Evolutionary conservation across 495 filamentous ascomycete genomes (phyloP).

Genomic region (Xylaria palmicola): DNA sequence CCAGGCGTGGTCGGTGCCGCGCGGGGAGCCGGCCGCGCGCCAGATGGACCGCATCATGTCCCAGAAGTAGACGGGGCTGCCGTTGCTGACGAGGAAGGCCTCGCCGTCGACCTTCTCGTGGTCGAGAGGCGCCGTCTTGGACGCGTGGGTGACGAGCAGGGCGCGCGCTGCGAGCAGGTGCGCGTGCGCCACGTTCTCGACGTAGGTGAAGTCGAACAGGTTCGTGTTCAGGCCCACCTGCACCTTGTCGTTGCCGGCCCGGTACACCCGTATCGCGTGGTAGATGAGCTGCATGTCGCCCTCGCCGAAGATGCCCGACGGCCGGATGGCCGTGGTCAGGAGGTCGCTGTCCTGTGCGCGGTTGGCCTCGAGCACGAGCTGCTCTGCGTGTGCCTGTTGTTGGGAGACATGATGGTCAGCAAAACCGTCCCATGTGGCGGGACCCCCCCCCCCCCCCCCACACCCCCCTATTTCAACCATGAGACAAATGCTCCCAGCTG

Average conservation of each 20-base stretch:
- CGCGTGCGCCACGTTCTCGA: slow-evolving; percentile 73
- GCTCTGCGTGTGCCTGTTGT: slow-evolving; percentile 85
- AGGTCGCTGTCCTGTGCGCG: slow-evolving; percentile 61
- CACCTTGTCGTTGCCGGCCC: slow-evolving; percentile 66
- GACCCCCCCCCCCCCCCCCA: background rate
- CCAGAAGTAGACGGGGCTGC: slow-evolving; percentile 92
- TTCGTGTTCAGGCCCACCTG: slow-evolving; percentile 90
- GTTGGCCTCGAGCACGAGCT: slow-evolving; percentile 81
- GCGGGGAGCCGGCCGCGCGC: slow-evolving; percentile 63
- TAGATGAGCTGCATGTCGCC: slow-evolving; percentile 70
- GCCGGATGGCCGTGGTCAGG: slow-evolving; percentile 77
- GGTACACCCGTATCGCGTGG: slow-evolving; percentile 63
- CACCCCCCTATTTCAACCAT: too few species aligned
- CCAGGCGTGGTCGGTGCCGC: slow-evolving; percentile 68
- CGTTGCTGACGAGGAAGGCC: slow-evolving; percentile 95
- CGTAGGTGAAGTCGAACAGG: slow-evolving; percentile 82
- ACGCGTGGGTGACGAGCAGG: slow-evolving; percentile 61
- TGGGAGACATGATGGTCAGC: background rate
- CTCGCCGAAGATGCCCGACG: slow-evolving; percentile 88
- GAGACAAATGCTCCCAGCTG: too few species aligned
- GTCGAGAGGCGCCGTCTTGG: slow-evolving; percentile 61
- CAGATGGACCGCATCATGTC: slow-evolving; percentile 81
- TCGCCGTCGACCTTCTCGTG: slow-evolving; percentile 87
- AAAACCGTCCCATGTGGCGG: too few species aligned
- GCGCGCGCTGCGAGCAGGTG: slow-evolving; percentile 70